Conservation (phyloP, 1,139 yeast genomes). For the Kodamaea suecica region DNA sequence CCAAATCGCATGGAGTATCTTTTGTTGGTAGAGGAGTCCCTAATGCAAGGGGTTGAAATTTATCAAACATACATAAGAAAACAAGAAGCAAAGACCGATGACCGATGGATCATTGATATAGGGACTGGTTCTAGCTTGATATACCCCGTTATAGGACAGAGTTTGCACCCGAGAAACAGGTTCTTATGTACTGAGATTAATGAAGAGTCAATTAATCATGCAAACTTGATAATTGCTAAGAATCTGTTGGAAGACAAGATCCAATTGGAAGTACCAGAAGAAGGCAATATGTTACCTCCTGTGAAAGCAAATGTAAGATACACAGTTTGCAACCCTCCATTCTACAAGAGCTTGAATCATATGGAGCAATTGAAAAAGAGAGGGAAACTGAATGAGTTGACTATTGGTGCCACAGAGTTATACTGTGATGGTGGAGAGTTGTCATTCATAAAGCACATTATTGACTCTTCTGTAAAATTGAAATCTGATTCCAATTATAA, state of each 20-base stretch:
- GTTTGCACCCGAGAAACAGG: conserved; percentile 6
- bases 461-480: conserved; percentile 14
- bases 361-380: conserved; percentile 11
- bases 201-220: conserved; percentile 13
- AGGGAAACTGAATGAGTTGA: conserved; percentile 11
- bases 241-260: conserved; percentile 5
- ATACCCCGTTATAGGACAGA: conserved; percentile 16
- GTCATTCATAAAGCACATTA: conserved; percentile 14
- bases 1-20: conserved; percentile 20
- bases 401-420: conserved; percentile 16
- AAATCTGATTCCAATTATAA: conserved; percentile 8
- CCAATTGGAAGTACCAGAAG: conserved; percentile 4
- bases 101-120: conserved; percentile 17
- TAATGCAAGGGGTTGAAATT: conserved; percentile 12
- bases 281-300: conserved; percentile 1
- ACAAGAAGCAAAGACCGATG: not conserved
- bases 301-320: conserved; percentile 11
- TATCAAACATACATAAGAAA: not conserved
- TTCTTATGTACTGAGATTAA: conserved; percentile 20
- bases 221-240: conserved; percentile 6
- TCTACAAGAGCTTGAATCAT: conserved; percentile 15
- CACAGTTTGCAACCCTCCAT: conserved; percentile 25
- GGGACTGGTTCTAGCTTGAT: conserved; percentile 25
- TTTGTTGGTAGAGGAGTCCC: conserved; percentile 13
- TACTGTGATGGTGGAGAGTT: conserved; percentile 20